Evolutionary conservation across 306 rosid genomes (phyloP), one percentile per base, ranked within the genome.

Genomic region (Cucumis melo): DNA sequence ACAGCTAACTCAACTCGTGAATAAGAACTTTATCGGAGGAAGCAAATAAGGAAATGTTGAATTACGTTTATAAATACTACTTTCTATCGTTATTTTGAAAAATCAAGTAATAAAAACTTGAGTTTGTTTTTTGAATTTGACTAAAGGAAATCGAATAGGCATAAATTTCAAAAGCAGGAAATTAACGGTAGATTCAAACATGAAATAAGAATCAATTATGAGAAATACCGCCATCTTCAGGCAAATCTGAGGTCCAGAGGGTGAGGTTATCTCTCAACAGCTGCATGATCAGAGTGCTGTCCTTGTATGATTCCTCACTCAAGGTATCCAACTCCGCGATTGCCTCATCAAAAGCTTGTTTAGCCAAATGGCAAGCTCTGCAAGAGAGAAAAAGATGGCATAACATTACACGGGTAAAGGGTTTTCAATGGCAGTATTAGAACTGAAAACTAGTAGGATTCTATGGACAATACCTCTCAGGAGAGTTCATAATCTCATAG

Each of bases 331-430:
- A 87, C 84, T 89, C 93, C 0, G 93, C 93, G 80, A 89, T 89
- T 63, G 93, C 93, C 86, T 89, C 93, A 67, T 89, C 93, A 24
- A 89, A 89, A 41, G 93, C 93, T 84, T 89, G 93, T 80, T 89
- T 89, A 75, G 91, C 93, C 87, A 89, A 86, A 84, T 89, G 93
- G 75, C 93, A 89, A 73, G 91, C 93, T 86, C 93, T 89, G 87
- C 76, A 84, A 79, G 72, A 64, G 20, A 16, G 7, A 54, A 51
- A 0, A 54, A 10, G 74, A 80, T 36, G 29, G 10, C 77, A 53
- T 29, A 51, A 53, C 77, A 53, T 16, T 51, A 51, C 46, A 36
- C 29, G 44, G 76, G 27, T 16, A 29, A 73, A 17, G 8, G 8
- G 14, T 29, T 73, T 32, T 1, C 59, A 71, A 15, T 46, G 41